phyloP scores from a whole-genome alignment of 306 rosid species.

The Castanea mollissima region DNA sequence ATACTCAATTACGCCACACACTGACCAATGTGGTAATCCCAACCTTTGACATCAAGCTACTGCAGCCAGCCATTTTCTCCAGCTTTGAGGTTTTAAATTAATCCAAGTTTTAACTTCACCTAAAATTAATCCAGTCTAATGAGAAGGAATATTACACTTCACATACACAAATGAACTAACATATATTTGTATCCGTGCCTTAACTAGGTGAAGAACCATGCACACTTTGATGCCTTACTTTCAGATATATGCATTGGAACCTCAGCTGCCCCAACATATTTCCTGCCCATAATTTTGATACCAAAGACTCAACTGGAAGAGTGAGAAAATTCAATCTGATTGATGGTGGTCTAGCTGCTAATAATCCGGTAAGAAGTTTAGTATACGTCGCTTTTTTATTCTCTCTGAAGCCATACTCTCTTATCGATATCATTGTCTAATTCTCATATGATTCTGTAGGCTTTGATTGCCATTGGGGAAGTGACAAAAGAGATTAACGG shows the following conservation, averaged over 20 bases:
- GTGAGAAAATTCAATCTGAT: neutral
- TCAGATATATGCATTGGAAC: slow-evolving; percentile 52
- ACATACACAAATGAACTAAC: too few relatives aligned
- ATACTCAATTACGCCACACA: slow-evolving; percentile 21
- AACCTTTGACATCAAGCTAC: slow-evolving; percentile 41
- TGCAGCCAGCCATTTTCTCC: slow-evolving; percentile 45
- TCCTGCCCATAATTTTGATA: slow-evolving; percentile 22
- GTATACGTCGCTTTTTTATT: too few relatives aligned
- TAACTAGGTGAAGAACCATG: slow-evolving; percentile 22
- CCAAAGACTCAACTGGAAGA: neutral
- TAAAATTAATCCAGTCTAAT: too few relatives aligned
- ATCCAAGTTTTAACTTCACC: too few relatives aligned
- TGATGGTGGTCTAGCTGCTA: neutral
- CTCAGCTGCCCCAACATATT: slow-evolving; percentile 44
- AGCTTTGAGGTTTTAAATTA: slow-evolving; percentile 30
- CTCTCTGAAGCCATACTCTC: too few relatives aligned
- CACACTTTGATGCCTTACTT: slow-evolving; percentile 26
- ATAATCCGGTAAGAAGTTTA: neutral
- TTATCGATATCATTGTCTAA: neutral
- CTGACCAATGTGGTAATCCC: slow-evolving; percentile 44
- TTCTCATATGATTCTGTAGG: neutral
- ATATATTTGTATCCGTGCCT: neutral
- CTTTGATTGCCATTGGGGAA: neutral
- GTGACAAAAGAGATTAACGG: too few relatives aligned
- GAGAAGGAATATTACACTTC: too few relatives aligned